Percentiles rank a stretch among this genome's conserved stretches.
These are phyloP conservation scores for Cytospora mali DNA, from an alignment of 2,329 filamentous ascomycete genomes.

Conservation along the genomic window DNA sequence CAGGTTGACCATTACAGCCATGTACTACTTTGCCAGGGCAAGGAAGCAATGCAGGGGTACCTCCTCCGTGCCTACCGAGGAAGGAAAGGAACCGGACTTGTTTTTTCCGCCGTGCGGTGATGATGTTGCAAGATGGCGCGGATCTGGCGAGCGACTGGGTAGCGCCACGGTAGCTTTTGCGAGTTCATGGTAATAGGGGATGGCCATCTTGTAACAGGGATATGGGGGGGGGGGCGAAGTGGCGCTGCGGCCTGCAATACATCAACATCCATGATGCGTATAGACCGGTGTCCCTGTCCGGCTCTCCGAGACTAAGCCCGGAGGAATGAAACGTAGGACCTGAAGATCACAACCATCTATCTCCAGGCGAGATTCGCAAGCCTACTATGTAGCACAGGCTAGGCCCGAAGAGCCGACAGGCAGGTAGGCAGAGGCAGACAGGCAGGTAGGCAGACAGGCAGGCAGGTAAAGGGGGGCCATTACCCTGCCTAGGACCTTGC, in stretches of 20 bases:
- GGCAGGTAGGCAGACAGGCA: too few relatives aligned
- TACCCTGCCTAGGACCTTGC: too few relatives aligned
- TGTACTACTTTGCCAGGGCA: background rate
- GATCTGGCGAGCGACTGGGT: slow-evolving; percentile 6
- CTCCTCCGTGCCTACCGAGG: slow-evolving; percentile 7
- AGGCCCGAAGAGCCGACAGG: background rate
- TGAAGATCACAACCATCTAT: background rate
- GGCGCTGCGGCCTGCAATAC: slow-evolving; percentile 12
- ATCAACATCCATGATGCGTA: slow-evolving; percentile 5
- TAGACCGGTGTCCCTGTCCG: slow-evolving; percentile 10
- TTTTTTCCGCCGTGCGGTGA: slow-evolving; percentile 10
- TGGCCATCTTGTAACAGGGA: slow-evolving; percentile 1
- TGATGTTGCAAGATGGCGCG: slow-evolving; percentile 10
- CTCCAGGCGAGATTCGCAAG: background rate
- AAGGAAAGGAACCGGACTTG: background rate
- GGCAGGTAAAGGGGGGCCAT: slow-evolving; percentile 8
- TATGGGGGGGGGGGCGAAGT: slow-evolving; percentile 9
- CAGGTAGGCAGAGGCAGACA: too few relatives aligned
- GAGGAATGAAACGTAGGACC: slow-evolving; percentile 9
- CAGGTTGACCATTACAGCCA: slow-evolving; percentile 6
- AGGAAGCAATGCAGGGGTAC: slow-evolving; percentile 4
- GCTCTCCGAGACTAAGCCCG: slow-evolving; percentile 1
- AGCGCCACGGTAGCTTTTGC: background rate
- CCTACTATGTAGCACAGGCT: slow-evolving; percentile 5
- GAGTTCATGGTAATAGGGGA: background rate